Base-by-base conservation (phyloP, 371 early-diverging fungal genomes). In the Syncephalastrum contaminatum region DNA sequence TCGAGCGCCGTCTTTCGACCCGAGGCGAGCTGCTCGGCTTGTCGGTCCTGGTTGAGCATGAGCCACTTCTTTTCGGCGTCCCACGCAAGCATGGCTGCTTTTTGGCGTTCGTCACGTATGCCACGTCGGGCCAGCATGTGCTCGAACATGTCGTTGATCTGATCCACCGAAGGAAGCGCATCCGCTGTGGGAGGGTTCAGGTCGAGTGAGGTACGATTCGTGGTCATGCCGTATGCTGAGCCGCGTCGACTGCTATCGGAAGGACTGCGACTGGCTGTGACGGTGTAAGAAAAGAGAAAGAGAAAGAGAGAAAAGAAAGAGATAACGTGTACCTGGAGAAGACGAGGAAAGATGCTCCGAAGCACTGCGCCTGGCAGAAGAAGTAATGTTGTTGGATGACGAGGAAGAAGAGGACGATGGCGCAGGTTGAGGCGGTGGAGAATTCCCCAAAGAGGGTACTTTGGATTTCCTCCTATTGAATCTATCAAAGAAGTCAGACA, bases 41-140 rank as follows among this genome's bases (percentile, higher is more conserved):
- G 73, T 42, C 65, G 67, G 43, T 78, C 79, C 55, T 78, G 79
- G 22, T 69, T 61, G 4, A 78, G 61, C 75, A 78, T 71, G 8
- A 78, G 59, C 75, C 79, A 73, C 54, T 78, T 78, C 56, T 78
- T 78, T 39, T 70, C 70, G 2, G 59, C 42, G 22, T 61, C 59
- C 70, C 69, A 78, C 1, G 61, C 54, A 15, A 61, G 59, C 78
- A 78, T 78, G 24, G 43, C 62, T 25, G 51, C 45, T 40, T 58
- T 60, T 1, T 66, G 51, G 16, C 60, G 60, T 27, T 65, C 60
- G 43, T 77, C 75, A 39, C 69, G 65, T 44, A 77, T 72, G 13
- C 78, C 78, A 20, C 78, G 62, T 46, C 76, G 68, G 24, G 66
- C 76, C 21, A 76, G 73, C 73, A 76, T 72, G 39, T 69, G 58